phyloP scores from a whole-genome alignment of 495 filamentous ascomycete genomes.

The Symbiotaphrina buchneri region DNA sequence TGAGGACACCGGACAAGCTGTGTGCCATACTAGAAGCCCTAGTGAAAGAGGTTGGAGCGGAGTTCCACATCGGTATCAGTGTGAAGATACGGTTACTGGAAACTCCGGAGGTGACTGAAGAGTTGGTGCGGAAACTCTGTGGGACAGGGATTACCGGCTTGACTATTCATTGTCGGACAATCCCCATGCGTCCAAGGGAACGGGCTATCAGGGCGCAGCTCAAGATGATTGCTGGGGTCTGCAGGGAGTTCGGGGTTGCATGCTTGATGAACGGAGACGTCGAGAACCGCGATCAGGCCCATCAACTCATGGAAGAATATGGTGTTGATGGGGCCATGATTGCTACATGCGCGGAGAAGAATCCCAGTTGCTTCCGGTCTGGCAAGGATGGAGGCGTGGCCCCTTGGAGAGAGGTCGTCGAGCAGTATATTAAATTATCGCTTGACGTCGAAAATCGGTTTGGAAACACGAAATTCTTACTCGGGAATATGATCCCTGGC shows the following conservation, averaged over 20 bases:
- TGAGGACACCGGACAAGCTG: conserved; percentile 62
- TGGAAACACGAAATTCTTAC: conserved; percentile 75
- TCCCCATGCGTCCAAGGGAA: conserved; percentile 81
- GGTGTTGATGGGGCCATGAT: conserved; percentile 93
- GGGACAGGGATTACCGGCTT: conserved; percentile 75
- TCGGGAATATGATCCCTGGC: conserved; percentile 68
- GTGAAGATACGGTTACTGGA: conserved; percentile 89
- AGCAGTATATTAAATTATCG: conserved; percentile 44
- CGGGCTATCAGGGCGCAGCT: conserved; percentile 71
- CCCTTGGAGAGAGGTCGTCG: conserved; percentile 52
- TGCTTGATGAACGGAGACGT: conserved; percentile 95
- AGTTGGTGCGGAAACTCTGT: conserved; percentile 49
- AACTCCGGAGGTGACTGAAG: conserved; percentile 44
- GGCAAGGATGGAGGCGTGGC: conserved; percentile 37
- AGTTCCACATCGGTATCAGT: conserved; percentile 68
- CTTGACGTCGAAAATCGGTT: conserved; percentile 65
- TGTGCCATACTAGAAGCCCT: conserved; percentile 60
- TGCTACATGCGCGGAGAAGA: conserved; percentile 71
- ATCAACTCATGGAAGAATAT: conserved; percentile 44
- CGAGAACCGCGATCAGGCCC: conserved; percentile 37
- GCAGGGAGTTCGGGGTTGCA: conserved; percentile 61
- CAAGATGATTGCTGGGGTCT: conserved; percentile 53
- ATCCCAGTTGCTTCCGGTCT: conserved; percentile 60
- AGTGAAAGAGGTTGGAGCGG: conserved; percentile 50
- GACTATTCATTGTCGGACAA: conserved; percentile 89